Evolutionary conservation across 352 stramenopile species (phyloP), one percentile per base, ranked within the genome.

Genomic region (Globisporangium middletonii): DNA sequence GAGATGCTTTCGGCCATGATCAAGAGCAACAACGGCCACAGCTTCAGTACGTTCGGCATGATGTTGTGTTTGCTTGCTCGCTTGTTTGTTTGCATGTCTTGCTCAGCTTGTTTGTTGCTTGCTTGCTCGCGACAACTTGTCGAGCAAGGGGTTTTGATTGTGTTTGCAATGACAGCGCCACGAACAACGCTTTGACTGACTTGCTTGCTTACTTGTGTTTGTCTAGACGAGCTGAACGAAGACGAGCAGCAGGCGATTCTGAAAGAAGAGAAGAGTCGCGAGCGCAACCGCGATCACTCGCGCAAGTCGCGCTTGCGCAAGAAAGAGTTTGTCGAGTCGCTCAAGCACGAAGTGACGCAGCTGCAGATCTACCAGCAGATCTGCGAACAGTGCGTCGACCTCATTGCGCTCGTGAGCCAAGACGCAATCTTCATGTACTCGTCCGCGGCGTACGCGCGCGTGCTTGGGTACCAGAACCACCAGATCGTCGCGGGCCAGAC

Each of bases 201-300:
- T 45, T 45, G 41, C 18, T 45, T 45, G 43, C 43, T 48, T 18
- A 2, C 15, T 33, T 67, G 23, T 33, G 43, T 65, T 77, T 23
- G n/a, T 53, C 1, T 4, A 82, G 79, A 85, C n/a, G 86, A 86
- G 53, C 49, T 92, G 49, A 92, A 79, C 56, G 83, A 94, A 53
- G 83, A 90, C 38, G 83, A 94, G 50, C 84, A 88, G 53, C 71
- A 79, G 27, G 82, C 83, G 53, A 64, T 92, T 37, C 65, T 91
- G 42, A 94, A 94, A 63, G 83, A 90, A 53, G 83, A 91, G 56
- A 90, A 92, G 67, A 88, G 73, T 19, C 77, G 91, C 16, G 90
- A 98, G 65, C 82, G 94, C 48, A 98, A 98, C 72, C 84, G 92
- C 43, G 92, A 98, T 65, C 94, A 98, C 73, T 97, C 94, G 52